Evolutionary conservation across 1,284 basidiomycete genomes (phyloP), one percentile per base, ranked within the genome.

Genomic region (Ceratobasidium sp.): DNA sequence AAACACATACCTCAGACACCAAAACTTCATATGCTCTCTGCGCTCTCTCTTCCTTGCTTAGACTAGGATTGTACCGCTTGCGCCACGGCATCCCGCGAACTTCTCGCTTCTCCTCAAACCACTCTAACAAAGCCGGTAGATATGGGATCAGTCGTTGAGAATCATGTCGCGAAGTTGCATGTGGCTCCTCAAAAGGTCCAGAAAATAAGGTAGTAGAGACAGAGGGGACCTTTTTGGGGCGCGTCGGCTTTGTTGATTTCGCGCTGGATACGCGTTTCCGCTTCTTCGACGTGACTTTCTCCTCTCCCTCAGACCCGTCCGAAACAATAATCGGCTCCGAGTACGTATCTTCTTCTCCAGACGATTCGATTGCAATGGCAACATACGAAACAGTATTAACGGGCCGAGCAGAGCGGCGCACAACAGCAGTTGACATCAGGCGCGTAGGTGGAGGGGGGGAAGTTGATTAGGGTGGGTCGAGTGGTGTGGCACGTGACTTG

Each of bases 41-140:
- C 1, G 87, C 85, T 57, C 86, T 86, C 52, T 86, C 87, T 43
- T 87, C 85, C 0, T 78, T 75, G 52, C 81, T 83, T 75, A 89
- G 79, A 8, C 82, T 82, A 4, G 84, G 82, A 76, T 90, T 82
- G 76, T 87, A 93, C 1, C 85, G 84, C 78, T 91, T 92, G 63
- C 94, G 85, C 94, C 94, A 96, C 1, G 94, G 94, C 94, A 96
- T 96, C 43, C 88, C 87, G 21, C 94, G 87, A 30, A 81, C 81
- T 26, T 85, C 82, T 73, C 87, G 87, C 21, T 91, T 90, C 16
- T 80, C 82, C 44, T 85, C 83, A 78, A 89, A 96, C 94, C 94
- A 96, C 0, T 23, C 26, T 1, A 82, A 72, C 9, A 84, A 72
- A 14, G 75, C 76, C 0, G 67, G 30, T 41, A 77, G 74, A 1